Evolutionary conservation across 257 asterid genomes (phyloP), one percentile per base, ranked within the genome.

Genomic region (Coffea canephora): DNA sequence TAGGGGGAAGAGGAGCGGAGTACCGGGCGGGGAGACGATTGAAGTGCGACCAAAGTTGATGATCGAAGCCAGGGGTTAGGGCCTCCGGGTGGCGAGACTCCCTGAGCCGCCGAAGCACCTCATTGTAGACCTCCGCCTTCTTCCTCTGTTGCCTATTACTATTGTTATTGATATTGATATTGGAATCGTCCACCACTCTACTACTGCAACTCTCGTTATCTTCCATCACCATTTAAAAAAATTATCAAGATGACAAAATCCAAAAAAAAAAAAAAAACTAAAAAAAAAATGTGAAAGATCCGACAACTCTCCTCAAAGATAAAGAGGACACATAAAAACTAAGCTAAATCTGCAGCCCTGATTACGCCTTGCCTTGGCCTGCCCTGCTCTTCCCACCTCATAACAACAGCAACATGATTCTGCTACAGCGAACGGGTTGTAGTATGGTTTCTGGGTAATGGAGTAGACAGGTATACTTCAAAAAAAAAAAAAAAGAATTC

Each of bases 1-100:
- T 36, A 57, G 21, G 48, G 36, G 21, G 27, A 23, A 3, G 62
- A 77, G 74, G 85, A 72, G 70, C 76, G 71, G 72, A 46, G 11
- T 27, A 95, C 99, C 99, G 90, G 84, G 92, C 79, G 2, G 99
- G 99, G 27, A 95, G 92, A 73, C 98, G 97, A 85, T 90, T 92
- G 84, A 95, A 95, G 89, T 95, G 99, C 36, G 90, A 84, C 99
- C 97, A 95, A 19, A 95, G 97, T 77, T 88, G 87, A 86, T 92
- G 91, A 69, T 88, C 93, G 81, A 95, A 95, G 67, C 77, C 90
- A 73, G 97, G 96, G 79, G 89, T 87, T 83, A 85, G 85, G 61
- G 93, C 91, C 83, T 93, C 98, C 45, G 85, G 90, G 59, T 90
- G 89, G 45, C 82, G 84, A 3, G 88, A 81, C 73, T 95, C 97